Evolutionary conservation across 192 early-diverging fungal genomes (phyloP).

Genomic region (Coemansia sp.): DNA sequence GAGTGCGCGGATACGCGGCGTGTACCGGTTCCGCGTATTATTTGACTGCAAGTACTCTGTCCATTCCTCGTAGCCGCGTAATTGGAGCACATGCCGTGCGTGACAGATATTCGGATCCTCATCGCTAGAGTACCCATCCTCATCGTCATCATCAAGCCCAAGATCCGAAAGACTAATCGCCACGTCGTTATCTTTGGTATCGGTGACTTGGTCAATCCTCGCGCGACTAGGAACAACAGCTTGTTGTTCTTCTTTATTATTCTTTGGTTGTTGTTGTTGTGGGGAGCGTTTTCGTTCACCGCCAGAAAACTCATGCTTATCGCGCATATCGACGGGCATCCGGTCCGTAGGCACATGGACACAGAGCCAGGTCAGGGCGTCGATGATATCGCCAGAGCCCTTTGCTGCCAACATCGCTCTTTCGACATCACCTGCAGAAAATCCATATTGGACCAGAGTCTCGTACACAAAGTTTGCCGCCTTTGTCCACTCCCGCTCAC

Average conservation of each 20-base stretch:
- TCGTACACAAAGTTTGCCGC: slow-evolving; percentile 35
- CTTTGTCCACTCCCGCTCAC: slow-evolving; percentile 20
- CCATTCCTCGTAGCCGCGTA: slow-evolving; percentile 17
- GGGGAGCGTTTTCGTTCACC: not conserved
- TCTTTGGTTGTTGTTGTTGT: not conserved
- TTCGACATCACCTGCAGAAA: slow-evolving; percentile 11
- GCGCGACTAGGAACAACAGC: not conserved
- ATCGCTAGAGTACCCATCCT: slow-evolving; percentile 18
- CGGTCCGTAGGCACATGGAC: slow-evolving; percentile 26
- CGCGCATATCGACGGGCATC: slow-evolving; percentile 41
- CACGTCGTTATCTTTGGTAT: not conserved
- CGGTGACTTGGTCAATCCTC: not conserved
- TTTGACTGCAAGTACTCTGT: slow-evolving; percentile 4
- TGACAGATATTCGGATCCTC: slow-evolving; percentile 17
- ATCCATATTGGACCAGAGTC: slow-evolving; percentile 21
- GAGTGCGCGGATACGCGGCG: not conserved
- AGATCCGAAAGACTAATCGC: not conserved
- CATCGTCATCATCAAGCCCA: not conserved
- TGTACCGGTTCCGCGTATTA: slow-evolving; percentile 2
- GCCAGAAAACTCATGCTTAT: slow-evolving; percentile 25
- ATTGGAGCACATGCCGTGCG: slow-evolving; percentile 10
- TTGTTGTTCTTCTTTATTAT: not conserved
- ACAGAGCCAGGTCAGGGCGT: slow-evolving; percentile 35
- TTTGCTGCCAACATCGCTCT: slow-evolving; percentile 9
- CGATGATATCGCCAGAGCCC: slow-evolving; percentile 22